Evolutionary conservation across 2,329 filamentous ascomycete genomes (phyloP).

Genomic region (Geosmithia flava): DNA sequence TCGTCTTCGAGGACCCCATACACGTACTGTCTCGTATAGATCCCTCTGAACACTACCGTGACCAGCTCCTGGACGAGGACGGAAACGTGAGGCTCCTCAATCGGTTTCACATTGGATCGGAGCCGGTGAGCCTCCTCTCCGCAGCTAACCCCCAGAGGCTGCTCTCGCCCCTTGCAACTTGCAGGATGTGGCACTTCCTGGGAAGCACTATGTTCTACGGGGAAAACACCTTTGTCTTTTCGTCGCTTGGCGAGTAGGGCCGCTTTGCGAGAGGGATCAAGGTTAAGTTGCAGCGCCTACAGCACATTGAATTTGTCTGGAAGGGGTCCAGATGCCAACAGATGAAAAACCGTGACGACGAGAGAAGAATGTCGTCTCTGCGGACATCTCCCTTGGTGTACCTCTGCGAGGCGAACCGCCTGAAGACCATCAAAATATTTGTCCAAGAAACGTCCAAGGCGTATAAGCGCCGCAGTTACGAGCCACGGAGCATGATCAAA

Average conservation of each 20-base stretch:
- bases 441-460: conserved; percentile 20
- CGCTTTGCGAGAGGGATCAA: conserved; percentile 31
- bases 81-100: conserved; percentile 12
- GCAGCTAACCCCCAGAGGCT: conserved; percentile 20
- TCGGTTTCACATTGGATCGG: conserved; percentile 24
- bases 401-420: conserved; percentile 21
- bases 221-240: conserved; percentile 36
- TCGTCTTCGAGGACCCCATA: conserved; percentile 21
- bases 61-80: conserved; percentile 6
- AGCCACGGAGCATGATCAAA: conserved; percentile 10
- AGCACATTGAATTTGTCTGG: conserved; percentile 31
- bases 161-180: conserved; percentile 25
- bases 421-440: conserved; percentile 26
- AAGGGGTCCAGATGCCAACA: conserved; percentile 21
- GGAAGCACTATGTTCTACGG: conserved; percentile 33
- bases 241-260: conserved; percentile 37
- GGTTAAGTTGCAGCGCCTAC: conserved; percentile 25
- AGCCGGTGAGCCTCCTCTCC: conserved; percentile 16
- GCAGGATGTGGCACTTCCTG: conserved; percentile 24
- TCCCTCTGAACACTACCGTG: conserved; percentile 9
- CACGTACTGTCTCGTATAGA: conserved; percentile 35
- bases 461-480: conserved; percentile 23
- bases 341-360: conserved; percentile 1
- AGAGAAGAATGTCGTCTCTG: conserved; percentile 17
- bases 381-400: conserved; percentile 22